Evolutionary conservation across 2,329 filamentous ascomycete species (phyloP), one percentile per base, ranked within the genome.

Genomic region (Ascochyta koolunga): DNA sequence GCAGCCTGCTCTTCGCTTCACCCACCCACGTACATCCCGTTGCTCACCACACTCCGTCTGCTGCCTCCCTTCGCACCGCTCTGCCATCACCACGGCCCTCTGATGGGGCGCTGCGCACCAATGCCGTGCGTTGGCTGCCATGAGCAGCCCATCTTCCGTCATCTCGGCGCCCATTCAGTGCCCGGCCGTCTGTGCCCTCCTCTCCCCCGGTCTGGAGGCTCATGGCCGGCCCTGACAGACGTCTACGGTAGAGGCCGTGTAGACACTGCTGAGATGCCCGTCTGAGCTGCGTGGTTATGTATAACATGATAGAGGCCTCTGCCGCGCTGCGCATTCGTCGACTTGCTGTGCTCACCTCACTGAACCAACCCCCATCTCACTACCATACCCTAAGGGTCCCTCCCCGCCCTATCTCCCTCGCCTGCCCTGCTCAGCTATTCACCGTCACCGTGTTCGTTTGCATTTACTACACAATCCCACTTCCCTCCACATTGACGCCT

Each of bases 31-130:
- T 37, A 27, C 51, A 41, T 18, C 29, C 32, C 45, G 19, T 41
- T 64, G 66, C 70, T 72, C 69, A 72, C 69, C 69, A 70, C 69
- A 69, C 62, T 61, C 56, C 58, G 58, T 54, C 64, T 54, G 38
- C 55, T 48, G 50, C 50, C 65, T 67, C 65, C 65, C 64, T 67
- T 67, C 49, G 58, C 60, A 61, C 56, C 24, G 58, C 58, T 47
- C 60, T 50, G 36, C 55, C 56, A 54, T 62, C 60, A 62, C 55
- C 56, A 56, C 58, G 25, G 51, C 49, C 42, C 64, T 44, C 55
- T 31, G 42, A 60, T 37, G 58, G 56, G 61, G 65, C 67, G 64
- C 63, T 61, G 66, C 65, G 59, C 49, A 56, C 54, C 53, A 49
- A 47, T 43, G 48, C 58, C 58, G 59, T 57, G 65, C 67, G 68